Percentiles rank a stretch among this genome's conserved stretches.
These are phyloP conservation scores for Xylaria multiplex DNA, from an alignment of 2,329 filamentous ascomycete genomes.

Conservation along the genomic window DNA sequence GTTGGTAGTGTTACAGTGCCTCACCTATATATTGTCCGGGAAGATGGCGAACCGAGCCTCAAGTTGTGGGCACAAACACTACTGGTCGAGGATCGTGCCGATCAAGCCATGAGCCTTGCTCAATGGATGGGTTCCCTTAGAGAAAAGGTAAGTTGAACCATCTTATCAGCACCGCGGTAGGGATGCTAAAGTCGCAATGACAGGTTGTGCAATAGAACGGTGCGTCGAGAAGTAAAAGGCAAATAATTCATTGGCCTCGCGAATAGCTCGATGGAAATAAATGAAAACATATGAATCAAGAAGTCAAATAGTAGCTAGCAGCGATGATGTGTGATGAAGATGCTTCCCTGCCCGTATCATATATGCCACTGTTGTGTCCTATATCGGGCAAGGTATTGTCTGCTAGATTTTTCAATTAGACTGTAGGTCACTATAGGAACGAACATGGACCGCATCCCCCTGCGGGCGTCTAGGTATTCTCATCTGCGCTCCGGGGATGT, in stretches of 20 bases:
- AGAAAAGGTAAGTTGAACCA: conserved; percentile 79
- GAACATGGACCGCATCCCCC: not conserved
- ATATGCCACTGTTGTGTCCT: conserved; percentile 7
- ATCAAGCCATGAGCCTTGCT: conserved; percentile 90
- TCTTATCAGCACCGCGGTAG: conserved; percentile 11
- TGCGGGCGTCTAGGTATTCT: conserved; percentile 10
- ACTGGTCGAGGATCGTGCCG: conserved; percentile 92
- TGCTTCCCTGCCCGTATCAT: conserved; percentile 1
- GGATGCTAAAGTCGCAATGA: conserved; percentile 30
- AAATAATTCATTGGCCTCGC: not conserved
- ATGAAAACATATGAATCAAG: conserved; percentile 27
- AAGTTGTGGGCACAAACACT: conserved; percentile 97
- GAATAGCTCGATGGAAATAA: conserved; percentile 19
- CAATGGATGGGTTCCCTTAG: conserved; percentile 93
- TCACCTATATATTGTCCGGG: conserved; percentile 90
- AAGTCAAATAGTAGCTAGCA: conserved; percentile 27
- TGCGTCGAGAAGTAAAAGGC: conserved; percentile 1
- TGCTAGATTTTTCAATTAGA: not conserved
- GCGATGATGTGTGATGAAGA: conserved; percentile 27
- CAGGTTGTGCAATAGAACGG: conserved; percentile 40
- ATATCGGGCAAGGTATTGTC: not conserved
- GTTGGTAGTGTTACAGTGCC: conserved; percentile 94
- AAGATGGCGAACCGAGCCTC: conserved; percentile 94
- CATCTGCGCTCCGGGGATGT: not conserved
- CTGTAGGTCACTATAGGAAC: conserved; percentile 2